Conservation (phyloP, 331 rosid species). For the Pyracantha coccinea region DNA sequence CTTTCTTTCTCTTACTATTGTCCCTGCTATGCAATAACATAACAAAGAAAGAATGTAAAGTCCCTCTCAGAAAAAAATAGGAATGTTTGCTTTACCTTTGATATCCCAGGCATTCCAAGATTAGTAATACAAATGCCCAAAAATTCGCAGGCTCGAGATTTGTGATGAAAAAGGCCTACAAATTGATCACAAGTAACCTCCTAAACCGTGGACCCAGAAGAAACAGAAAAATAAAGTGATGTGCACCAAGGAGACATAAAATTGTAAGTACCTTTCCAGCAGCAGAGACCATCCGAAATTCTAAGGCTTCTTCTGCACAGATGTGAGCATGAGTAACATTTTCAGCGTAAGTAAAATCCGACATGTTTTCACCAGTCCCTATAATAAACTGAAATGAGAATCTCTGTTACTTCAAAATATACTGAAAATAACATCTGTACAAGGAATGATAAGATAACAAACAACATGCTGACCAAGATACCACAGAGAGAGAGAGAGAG, state of each 20-base stretch:
- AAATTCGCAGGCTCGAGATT: constrained; percentile 67
- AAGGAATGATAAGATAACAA: constrained; percentile 6
- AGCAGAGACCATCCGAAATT: constrained; percentile 48
- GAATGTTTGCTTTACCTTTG: constrained; percentile 48
- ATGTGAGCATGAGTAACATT: constrained; percentile 82
- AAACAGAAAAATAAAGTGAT: not conserved
- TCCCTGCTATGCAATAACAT: not conserved
- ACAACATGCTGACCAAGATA: constrained; percentile 10
- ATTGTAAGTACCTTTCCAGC: constrained; percentile 69
- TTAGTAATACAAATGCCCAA: constrained; percentile 54
- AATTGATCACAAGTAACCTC: constrained; percentile 9
- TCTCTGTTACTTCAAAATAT: constrained; percentile 44
- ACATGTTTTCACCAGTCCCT: constrained; percentile 71
- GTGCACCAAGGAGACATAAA: not conserved
- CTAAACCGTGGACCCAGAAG: constrained; percentile 10
- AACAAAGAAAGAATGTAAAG: not conserved
- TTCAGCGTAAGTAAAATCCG: constrained; percentile 77
- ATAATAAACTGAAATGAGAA: constrained; percentile 77
- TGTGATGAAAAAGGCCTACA: constrained; percentile 81
- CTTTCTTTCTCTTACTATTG: not conserved
- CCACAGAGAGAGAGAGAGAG: not conserved
- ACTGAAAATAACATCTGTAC: constrained; percentile 10
- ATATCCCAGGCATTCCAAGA: constrained; percentile 64
- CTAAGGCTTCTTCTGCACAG: constrained; percentile 80
- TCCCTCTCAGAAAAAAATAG: not conserved